Percentiles rank a stretch among this genome's conserved stretches.
Conservation (phyloP, 768 basidiomycete genomes). For the Leccinum imitatum region DNA sequence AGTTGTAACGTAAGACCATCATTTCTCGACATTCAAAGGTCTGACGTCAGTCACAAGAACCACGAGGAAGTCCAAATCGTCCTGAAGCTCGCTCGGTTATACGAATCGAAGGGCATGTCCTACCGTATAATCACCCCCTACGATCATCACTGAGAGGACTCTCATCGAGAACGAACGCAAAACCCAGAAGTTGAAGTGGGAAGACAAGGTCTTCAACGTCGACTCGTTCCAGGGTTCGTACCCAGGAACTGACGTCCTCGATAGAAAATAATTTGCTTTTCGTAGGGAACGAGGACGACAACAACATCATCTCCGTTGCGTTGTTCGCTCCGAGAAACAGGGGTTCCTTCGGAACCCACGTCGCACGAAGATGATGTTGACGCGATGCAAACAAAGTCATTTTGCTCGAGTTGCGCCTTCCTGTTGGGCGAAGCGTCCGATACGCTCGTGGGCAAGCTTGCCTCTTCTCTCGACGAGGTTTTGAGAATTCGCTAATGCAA, state of each 20-base stretch:
- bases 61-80: conserved; percentile 49
- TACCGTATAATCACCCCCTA: conserved; percentile 81
- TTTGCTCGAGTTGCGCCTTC: too few relatives aligned
- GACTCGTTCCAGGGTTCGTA: conserved; percentile 78
- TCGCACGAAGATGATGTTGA: conserved; percentile 85
- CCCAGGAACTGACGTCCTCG: not conserved
- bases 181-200: conserved; percentile 46
- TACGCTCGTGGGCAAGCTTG: conserved; percentile 30
- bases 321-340: conserved; percentile 58
- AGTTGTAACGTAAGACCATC: conserved; percentile 37
- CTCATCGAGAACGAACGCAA: conserved; percentile 57
- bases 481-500: conserved; percentile 1
- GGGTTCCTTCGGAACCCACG: conserved; percentile 69
- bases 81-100: conserved; percentile 51
- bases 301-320: conserved; percentile 64
- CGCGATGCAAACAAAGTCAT: conserved; percentile 71
- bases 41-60: conserved; percentile 50
- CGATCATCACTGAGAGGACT: conserved; percentile 56
- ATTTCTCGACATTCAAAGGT: not conserved
- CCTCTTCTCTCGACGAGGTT: conserved; percentile 4
- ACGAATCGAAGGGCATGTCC: conserved; percentile 41
- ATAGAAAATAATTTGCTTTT: conserved; percentile 15
- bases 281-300: too few relatives aligned
- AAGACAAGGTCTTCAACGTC: conserved; percentile 72
- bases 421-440: conserved; percentile 9